These are phyloP conservation scores for Coccomyxa subellipsoidea DNA, from an alignment of 163 green algal genomes.

Conservation along the genomic window DNA sequence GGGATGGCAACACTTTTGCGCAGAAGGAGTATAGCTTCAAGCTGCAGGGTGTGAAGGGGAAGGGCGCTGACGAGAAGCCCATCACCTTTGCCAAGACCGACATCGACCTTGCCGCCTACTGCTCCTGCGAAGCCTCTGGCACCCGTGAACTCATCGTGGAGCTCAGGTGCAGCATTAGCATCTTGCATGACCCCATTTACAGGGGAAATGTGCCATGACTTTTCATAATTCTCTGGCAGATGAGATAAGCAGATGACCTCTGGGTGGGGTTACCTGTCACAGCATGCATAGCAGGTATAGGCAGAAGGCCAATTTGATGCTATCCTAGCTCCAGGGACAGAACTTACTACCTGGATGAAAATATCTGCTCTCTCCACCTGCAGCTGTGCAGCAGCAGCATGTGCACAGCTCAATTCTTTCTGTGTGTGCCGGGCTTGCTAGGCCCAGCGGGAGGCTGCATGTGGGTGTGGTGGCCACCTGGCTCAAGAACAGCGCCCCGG, in stretches of 20 bases:
- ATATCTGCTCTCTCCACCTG: too few species aligned
- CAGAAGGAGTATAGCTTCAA: constrained; percentile 67
- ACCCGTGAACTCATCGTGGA: constrained; percentile 49
- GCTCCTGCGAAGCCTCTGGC: constrained; percentile 32
- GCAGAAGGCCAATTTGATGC: too few species aligned
- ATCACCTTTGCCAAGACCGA: constrained; percentile 56
- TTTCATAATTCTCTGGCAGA: too few species aligned
- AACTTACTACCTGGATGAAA: not conserved
- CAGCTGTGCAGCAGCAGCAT: too few species aligned
- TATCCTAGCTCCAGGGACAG: too few species aligned
- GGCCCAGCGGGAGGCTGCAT: constrained; percentile 16
- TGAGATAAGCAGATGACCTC: too few species aligned
- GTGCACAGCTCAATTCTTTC: too few species aligned
- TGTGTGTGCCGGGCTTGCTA: not conserved
- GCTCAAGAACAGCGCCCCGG: constrained; percentile 13
- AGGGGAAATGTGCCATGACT: too few species aligned
- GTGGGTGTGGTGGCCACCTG: constrained; percentile 14
- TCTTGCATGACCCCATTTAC: too few species aligned
- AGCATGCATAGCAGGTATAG: too few species aligned
- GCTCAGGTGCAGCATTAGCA: constrained; percentile 42
- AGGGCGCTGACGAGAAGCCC: constrained; percentile 32
- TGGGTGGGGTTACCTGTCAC: too few species aligned
- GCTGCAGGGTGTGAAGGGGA: constrained; percentile 34
- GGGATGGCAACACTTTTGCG: constrained; percentile 37
- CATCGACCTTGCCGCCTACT: constrained; percentile 57